Base-by-base conservation (phyloP, 139 green algal species). In the Chlorokybus atmophyticus region DNA sequence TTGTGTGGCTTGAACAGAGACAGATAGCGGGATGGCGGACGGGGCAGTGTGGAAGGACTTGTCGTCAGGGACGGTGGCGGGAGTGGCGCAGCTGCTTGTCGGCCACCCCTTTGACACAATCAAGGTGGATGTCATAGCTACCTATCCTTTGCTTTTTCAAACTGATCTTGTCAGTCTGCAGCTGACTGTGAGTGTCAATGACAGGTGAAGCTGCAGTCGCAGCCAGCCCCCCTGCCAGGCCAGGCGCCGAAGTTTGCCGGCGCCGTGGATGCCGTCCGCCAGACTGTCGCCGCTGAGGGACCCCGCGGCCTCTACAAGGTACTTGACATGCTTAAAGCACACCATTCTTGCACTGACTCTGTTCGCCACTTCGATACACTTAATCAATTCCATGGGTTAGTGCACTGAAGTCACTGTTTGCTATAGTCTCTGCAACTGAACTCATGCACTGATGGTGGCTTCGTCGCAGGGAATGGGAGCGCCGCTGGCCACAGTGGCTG, bases 21-120 rank as follows among this genome's bases (percentile, higher is more conserved):
- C n/a, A n/a, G n/a, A n/a, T n/a, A n/a, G n/a, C n/a, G n/a, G n/a
- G n/a, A n/a, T n/a, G n/a, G n/a, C n/a, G n/a, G n/a, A n/a, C n/a
- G n/a, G n/a, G n/a, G n/a, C n/a, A n/a, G n/a, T n/a, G n/a, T n/a
- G n/a, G 31, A 70, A 72, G 44, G 76, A 83, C 47, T 40, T 83
- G 23, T 55, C 57, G 25, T 35, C 76, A 3, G 76, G 76, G 17
- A 80, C 75, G 1, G 39, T 75, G 1, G 76, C 70, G 21, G 76
- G 76, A 19, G 41, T 70, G 1, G 54, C 62, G 3, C 71, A 84
- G 59, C 60, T 87, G 7, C 30, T 85, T 3, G 62, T 78, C 2
- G 81, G 81, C 1, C 81, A 86, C 30, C 82, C 82, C 0, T 90
- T 90, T 41, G 80, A 84, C 48, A 82, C 79, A 0, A 59, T 79